These are phyloP conservation scores for Cutaneotrichosporon dermatis DNA, from an alignment of 1,284 basidiomycete genomes.

Conservation along the genomic window DNA sequence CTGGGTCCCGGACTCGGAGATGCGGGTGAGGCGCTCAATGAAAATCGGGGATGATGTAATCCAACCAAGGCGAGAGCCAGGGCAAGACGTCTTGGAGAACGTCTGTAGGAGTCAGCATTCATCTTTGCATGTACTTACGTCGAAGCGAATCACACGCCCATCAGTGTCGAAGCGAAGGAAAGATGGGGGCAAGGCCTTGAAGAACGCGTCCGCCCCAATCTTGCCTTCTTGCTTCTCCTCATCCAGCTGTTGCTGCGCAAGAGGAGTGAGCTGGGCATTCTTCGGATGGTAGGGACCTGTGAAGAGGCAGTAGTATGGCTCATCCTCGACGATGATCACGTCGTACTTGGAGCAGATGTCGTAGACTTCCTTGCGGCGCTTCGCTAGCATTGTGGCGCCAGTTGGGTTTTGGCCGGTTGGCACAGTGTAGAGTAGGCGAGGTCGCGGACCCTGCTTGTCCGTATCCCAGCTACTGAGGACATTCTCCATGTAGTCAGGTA, in stretches of 20 bases:
- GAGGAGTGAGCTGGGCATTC: conserved; percentile 27
- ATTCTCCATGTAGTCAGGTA: conserved; percentile 58
- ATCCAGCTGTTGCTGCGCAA: conserved; percentile 40
- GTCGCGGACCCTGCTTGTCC: conserved; percentile 52
- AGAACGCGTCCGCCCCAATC: conserved; percentile 43
- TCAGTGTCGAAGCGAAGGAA: conserved; percentile 58
- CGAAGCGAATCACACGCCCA: conserved; percentile 49
- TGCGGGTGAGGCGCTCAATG: conserved; percentile 68
- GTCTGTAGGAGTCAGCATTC: conserved; percentile 40
- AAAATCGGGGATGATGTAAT: conserved; percentile 56
- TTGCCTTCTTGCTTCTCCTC: conserved; percentile 40
- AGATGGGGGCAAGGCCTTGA: conserved; percentile 56
- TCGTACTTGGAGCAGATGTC: conserved; percentile 73
- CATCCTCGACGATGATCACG: conserved; percentile 70
- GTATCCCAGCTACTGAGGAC: conserved; percentile 66
- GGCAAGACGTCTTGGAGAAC: conserved; percentile 76
- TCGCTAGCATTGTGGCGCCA: conserved; percentile 63
- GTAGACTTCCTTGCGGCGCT: conserved; percentile 73
- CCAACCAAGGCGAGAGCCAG: conserved; percentile 73
- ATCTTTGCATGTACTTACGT: conserved; percentile 29
- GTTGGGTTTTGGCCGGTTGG: conserved; percentile 64
- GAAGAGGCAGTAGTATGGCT: conserved; percentile 71
- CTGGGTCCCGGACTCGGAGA: conserved; percentile 67
- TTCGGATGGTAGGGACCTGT: conserved; percentile 8
- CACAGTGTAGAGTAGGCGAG: conserved; percentile 60